A percentile compares a stretch with the other conserved stretches of the same genome.
Evolutionary conservation across 208 protist genomes (phyloP).

Genomic region (Wallacemonas rigidus): DNA sequence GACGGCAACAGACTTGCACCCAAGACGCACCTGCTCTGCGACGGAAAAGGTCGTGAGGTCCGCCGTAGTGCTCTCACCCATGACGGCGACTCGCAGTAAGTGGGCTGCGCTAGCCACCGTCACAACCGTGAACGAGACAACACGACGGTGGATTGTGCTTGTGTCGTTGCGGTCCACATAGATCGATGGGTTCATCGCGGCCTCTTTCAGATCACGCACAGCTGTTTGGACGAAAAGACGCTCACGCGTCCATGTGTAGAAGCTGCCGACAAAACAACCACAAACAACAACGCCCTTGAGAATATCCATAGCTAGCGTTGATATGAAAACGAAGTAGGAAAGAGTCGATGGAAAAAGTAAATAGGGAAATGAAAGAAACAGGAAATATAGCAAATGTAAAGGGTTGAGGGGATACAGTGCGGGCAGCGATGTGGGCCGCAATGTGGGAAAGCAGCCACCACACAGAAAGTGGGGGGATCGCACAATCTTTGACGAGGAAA

Average conservation of each 20-base stretch:
- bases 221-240: slow-evolving; percentile 31
- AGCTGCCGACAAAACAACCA: slow-evolving; percentile 50
- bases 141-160: slow-evolving; percentile 39
- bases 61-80: neutral
- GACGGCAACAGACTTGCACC: slow-evolving; percentile 7
- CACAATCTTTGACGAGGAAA: no score
- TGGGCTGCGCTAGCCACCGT: slow-evolving; percentile 19
- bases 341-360: slow-evolving; percentile 3
- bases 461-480: no score
- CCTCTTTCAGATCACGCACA: slow-evolving; percentile 34
- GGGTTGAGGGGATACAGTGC: neutral
- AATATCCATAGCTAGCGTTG: slow-evolving; percentile 40
- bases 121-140: slow-evolving; percentile 28
- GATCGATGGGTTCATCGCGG: slow-evolving; percentile 26
- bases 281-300: slow-evolving; percentile 28
- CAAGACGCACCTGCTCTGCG: neutral
- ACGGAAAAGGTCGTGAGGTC: slow-evolving; percentile 20
- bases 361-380: neutral
- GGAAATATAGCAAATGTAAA: neutral
- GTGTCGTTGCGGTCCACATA: slow-evolving; percentile 49
- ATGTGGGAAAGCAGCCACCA: no score
- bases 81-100: slow-evolving; percentile 20
- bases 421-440: no score
- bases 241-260: slow-evolving; percentile 65
- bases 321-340: neutral